Evolutionary conservation across 1,139 yeast genomes (phyloP), one percentile per base, ranked within the genome.

Genomic region (Lodderomyces margitis): DNA sequence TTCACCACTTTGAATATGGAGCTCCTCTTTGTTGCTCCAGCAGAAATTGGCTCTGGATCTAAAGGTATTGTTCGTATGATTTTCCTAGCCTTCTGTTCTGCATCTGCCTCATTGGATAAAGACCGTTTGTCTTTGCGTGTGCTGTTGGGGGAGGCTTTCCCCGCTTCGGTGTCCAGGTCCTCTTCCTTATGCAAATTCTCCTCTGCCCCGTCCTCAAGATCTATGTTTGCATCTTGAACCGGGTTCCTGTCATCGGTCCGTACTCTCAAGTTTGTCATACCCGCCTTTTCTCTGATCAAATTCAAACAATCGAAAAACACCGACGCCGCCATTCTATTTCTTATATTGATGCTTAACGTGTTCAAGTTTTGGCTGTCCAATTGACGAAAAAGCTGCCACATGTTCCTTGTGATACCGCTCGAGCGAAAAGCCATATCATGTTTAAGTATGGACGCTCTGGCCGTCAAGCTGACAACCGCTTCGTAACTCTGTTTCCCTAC

Each of bases 361-460:
- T 66, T 61, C 46, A 56, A 39, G 34, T 66, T 61, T 55, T 70
- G 70, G 41, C 74, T 75, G 46, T 78, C 74, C 43, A 83, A 62
- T 1, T 78, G 70, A 42, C 81, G 77, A 61, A 86, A 86, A 46
- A 89, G 72, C 49, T 85, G 88, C 98, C 98, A 92, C 73, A 88
- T 83, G 55, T 89, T 89, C 53, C 87, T 79, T 92, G 92, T 87
- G 45, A 92, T 88, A 15, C 96, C 97, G 42, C 95, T 83, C 0
- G 95, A 87, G 49, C 98, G 75, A 61, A 86, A 87, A 1, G 97
- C 89, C 74, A 92, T 83, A 58, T 92, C 98, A 60, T 91, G 94
- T 55, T 87, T 87, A 52, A 88, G 69, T 34, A 91, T 84, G 0
- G 96, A 87, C 0, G 96, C 95, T 46, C 80, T 79, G 40, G 82